Evolutionary conservation across 208 protist genomes (phyloP), one percentile per base, ranked within the genome.

Genomic region (Acanthamoeba castellanii): DNA sequence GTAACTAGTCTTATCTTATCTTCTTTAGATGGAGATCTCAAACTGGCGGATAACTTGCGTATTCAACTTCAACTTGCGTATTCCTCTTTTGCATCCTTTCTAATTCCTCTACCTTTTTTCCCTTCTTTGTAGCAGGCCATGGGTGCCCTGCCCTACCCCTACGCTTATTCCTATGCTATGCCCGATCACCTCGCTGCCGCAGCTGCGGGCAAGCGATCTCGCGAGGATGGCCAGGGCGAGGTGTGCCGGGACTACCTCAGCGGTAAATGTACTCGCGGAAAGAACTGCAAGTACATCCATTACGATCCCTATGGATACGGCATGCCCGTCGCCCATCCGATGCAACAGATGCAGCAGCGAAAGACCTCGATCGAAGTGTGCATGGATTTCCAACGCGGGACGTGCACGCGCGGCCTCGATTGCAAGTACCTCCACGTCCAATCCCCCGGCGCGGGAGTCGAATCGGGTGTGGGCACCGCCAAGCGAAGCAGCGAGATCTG

Each of bases 271-370:
- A 30, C 42, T n/a, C 78, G 78, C 11, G 78, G 78, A 22, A 87
- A 59, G 47, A 59, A 61, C 47, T 87, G 78, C 45, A 87, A 87
- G 78, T 87, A 87, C 78, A 59, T 59, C 42, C 78, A 87, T 32
- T 52, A 61, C 47, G 50, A 59, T 52, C 22, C 68, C 34, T 76
- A 76, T n/a, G 68, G 68, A 18, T 42, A 45, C 27, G 68, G 30
- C 30, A 9, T 76, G 5, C 68, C 50, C 50, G 50, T 18, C 50
- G 50, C 50, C 50, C 50, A 55, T 55, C 50, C 50, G 50, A 55
- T 55, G 50, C 50, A 55, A 55, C 50, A 55, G 50, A 55, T 55
- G 50, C 50, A 55, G 16, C 13, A 34, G 30, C 68, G 68, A 76
- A 76, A 76, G 68, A 16, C 68, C 68, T 76, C 68, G 30, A 76